Conservation (phyloP, 2,329 filamentous ascomycete genomes). For the Aureobasidium musti region DNA sequence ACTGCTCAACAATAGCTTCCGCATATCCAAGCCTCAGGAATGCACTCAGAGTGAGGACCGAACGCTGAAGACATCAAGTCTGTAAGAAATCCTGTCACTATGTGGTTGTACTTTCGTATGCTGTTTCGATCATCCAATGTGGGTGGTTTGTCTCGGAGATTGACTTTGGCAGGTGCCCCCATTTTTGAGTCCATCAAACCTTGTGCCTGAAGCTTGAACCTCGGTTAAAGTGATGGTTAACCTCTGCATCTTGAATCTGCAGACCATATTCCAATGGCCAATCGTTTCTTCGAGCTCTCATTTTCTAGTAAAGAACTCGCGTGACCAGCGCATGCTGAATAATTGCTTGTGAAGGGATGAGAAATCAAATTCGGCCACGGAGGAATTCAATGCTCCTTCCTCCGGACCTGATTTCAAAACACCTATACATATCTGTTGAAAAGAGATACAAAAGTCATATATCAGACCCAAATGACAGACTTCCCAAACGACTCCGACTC, state of each 20-base stretch:
- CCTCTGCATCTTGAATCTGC: too few species aligned
- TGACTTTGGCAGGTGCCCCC: not conserved
- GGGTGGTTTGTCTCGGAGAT: not conserved
- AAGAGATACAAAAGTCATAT: not conserved
- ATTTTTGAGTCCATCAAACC: not conserved
- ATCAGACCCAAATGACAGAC: not conserved
- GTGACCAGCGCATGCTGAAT: not conserved
- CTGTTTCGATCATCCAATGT: not conserved
- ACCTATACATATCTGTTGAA: not conserved
- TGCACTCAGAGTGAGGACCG: too few species aligned
- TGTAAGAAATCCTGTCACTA: not conserved
- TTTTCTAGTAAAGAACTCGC: not conserved
- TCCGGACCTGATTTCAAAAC: not conserved
- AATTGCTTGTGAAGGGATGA: not conserved
- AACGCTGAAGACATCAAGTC: not conserved
- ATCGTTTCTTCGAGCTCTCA: not conserved
- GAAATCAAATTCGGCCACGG: not conserved
- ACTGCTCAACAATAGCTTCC: not conserved
- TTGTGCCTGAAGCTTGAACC: not conserved
- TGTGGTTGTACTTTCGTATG: not conserved
- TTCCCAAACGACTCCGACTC: not conserved
- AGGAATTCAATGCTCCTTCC: not conserved
- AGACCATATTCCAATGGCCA: not conserved
- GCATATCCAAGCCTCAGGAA: not conserved
- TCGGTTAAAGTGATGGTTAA: slow-evolving; percentile 6